Percentiles rank a stretch among this genome's conserved stretches.
phyloP scores from a whole-genome alignment of 139 green algal genomes.

The Mesotaenium endlicherianum region DNA sequence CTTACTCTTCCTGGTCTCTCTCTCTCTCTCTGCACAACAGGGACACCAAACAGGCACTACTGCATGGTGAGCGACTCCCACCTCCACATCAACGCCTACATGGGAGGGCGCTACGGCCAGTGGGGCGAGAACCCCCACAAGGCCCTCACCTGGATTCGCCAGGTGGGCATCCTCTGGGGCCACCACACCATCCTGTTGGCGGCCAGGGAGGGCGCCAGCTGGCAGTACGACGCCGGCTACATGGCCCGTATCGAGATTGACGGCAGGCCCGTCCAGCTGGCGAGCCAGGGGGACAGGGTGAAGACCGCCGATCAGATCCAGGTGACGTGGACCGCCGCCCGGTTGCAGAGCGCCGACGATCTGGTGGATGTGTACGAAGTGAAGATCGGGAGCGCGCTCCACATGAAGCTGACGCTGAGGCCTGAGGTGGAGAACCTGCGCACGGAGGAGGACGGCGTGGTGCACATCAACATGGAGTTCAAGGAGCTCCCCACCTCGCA shows the following conservation, averaged over 20 bases:
- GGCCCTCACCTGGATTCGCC: slow-evolving; percentile 2
- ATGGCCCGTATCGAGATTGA: neutral
- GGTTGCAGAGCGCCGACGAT: neutral
- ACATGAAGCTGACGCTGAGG: neutral
- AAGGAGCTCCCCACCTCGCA: neutral
- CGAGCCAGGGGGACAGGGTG: neutral
- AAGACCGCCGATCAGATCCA: neutral
- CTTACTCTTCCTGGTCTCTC: no score
- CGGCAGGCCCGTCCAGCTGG: neutral
- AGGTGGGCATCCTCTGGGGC: neutral
- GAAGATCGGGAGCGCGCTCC: neutral
- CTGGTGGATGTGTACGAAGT: neutral
- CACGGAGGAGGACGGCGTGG: neutral
- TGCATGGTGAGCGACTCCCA: neutral
- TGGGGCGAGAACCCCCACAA: no score
- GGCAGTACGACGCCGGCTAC: neutral
- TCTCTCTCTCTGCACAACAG: no score
- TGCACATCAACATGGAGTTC: neutral
- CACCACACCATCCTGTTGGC: neutral
- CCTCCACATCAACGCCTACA: neutral
- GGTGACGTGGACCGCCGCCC: neutral
- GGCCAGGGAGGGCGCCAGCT: neutral
- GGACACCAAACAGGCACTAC: neutral
- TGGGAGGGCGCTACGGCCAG: neutral
- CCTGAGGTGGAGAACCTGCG: neutral